These are phyloP conservation scores for Carex sylvatica DNA, from an alignment of 202 grass and related monocot genomes.

Conservation along the genomic window DNA sequence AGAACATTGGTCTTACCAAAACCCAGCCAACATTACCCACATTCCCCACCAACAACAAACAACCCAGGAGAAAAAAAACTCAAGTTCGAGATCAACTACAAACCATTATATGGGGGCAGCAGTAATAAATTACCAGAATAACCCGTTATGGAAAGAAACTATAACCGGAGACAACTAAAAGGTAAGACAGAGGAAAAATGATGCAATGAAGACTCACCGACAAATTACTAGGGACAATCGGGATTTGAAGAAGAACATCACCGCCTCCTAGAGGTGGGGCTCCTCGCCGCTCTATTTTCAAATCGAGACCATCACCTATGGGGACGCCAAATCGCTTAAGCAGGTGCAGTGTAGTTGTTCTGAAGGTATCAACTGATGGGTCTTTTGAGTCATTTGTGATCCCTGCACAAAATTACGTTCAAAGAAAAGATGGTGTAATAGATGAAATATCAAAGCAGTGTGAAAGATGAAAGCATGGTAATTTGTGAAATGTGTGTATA, in stretches of 20 bases:
- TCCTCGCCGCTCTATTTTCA: slow-evolving; percentile 82
- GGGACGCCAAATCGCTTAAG: slow-evolving; percentile 88
- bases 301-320: slow-evolving; percentile 71
- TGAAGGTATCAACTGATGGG: slow-evolving; percentile 74
- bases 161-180: neutral
- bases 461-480: neutral
- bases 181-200: neutral
- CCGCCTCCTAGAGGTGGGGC: slow-evolving; percentile 83
- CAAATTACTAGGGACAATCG: slow-evolving; percentile 62
- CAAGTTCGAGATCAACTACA: neutral
- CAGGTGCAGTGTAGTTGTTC: slow-evolving; percentile 81
- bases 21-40: neutral
- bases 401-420: slow-evolving; percentile 40
- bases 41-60: neutral
- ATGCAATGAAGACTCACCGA: slow-evolving; percentile 39
- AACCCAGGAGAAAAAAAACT: neutral
- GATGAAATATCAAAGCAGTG: neutral
- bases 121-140: neutral
- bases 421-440: slow-evolving; percentile 1
- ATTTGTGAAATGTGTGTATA: neutral
- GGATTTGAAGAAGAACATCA: slow-evolving; percentile 68
- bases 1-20: neutral
- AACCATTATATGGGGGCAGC: neutral
- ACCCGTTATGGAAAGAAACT: neutral
- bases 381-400: slow-evolving; percentile 94